These are phyloP conservation scores for Kuraishia capsulata DNA, from an alignment of 805 yeast genomes.

Conservation along the genomic window DNA sequence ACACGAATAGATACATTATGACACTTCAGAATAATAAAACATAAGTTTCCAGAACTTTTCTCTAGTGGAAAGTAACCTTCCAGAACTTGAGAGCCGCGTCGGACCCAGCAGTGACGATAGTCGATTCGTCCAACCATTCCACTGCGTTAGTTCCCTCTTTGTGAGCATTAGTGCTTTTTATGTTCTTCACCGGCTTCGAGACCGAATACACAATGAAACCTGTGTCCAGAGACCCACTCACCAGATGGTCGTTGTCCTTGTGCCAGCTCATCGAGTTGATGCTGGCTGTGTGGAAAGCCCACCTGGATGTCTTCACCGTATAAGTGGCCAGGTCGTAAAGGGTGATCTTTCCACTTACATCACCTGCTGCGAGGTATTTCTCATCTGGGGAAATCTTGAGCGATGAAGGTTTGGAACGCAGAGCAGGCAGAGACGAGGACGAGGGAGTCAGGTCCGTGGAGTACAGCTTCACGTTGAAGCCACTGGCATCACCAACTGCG, in stretches of 20 bases:
- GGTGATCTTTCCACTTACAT: constrained; percentile 76
- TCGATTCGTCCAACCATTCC: constrained; percentile 47
- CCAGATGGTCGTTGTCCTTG: constrained; percentile 59
- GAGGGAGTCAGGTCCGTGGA: constrained; percentile 11
- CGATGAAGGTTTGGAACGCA: constrained; percentile 55
- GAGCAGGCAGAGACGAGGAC: constrained; percentile 23
- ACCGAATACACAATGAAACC: constrained; percentile 75
- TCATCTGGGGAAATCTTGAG: constrained; percentile 67
- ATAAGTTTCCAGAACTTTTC: background rate
- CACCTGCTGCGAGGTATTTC: constrained; percentile 72
- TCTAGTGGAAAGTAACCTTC: constrained; percentile 26
- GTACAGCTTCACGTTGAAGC: constrained; percentile 31
- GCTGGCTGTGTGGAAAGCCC: constrained; percentile 91
- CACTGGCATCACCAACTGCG: constrained; percentile 38
- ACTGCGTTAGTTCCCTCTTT: constrained; percentile 79
- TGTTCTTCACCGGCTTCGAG: constrained; percentile 64
- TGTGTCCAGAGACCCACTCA: constrained; percentile 80
- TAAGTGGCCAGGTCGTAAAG: constrained; percentile 50
- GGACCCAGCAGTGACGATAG: constrained; percentile 62
- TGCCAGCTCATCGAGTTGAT: constrained; percentile 78
- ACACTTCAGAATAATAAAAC: background rate
- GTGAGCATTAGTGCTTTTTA: constrained; percentile 73
- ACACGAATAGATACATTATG: constrained; percentile 2
- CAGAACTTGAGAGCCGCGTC: constrained; percentile 79
- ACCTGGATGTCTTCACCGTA: constrained; percentile 67